phyloP scores from a whole-genome alignment of 2,329 filamentous ascomycete genomes.

The Ophiobolus disseminans region DNA sequence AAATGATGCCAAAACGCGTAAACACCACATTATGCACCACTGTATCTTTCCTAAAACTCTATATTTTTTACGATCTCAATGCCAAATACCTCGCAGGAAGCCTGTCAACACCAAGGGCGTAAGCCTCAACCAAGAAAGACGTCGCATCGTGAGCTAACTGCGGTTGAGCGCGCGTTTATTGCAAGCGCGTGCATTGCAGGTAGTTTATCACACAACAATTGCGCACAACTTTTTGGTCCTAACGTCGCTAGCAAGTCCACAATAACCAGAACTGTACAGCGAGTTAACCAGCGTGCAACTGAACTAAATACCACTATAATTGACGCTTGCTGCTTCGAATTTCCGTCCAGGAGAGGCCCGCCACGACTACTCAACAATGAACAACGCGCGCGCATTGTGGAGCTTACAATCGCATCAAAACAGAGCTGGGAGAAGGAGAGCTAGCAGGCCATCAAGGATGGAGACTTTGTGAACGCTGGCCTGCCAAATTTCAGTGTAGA shows the following conservation, averaged over 20 bases:
- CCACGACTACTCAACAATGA: not conserved
- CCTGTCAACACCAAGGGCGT: not conserved
- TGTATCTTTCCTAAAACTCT: not conserved
- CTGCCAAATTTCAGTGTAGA: not conserved
- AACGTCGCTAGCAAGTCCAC: not conserved
- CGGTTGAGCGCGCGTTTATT: not conserved
- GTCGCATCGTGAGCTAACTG: not conserved
- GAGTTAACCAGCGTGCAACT: not conserved
- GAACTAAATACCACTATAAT: not conserved
- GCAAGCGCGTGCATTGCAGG: too few relatives aligned
- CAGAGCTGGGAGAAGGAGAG: not conserved
- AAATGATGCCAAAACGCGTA: not conserved
- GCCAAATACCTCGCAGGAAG: not conserved
- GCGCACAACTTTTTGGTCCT: not conserved
- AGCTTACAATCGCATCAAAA: not conserved
- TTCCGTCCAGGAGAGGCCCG: not conserved
- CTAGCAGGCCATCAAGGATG: not conserved
- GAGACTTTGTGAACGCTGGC: not conserved
- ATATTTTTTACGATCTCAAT: not conserved
- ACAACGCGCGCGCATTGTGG: not conserved
- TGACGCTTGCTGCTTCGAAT: not conserved
- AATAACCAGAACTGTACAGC: not conserved
- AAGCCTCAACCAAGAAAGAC: not conserved
- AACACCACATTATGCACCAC: not conserved
- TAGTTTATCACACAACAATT: not conserved